These are phyloP conservation scores for Prunus mongolica DNA, from an alignment of 306 rosid species.

Conservation along the genomic window DNA sequence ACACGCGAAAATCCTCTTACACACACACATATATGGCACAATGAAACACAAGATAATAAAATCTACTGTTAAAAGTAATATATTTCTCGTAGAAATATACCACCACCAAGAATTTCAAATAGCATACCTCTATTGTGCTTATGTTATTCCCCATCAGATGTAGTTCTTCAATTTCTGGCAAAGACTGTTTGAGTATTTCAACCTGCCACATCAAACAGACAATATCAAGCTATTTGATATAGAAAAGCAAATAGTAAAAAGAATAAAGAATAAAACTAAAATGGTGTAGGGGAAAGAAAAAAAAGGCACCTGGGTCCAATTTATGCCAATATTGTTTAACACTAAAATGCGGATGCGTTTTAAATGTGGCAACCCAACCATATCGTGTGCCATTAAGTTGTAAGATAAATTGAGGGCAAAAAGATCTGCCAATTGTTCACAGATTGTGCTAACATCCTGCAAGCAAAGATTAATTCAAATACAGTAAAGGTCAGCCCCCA, in stretches of 20 bases:
- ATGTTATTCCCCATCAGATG: constrained; percentile 82
- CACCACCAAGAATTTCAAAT: constrained; percentile 18
- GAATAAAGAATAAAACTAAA: neutral
- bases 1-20: neutral
- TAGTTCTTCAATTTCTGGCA: constrained; percentile 78
- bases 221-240: constrained; percentile 20
- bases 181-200: constrained; percentile 56
- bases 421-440: constrained; percentile 70
- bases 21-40: neutral
- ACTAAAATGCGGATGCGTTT: constrained; percentile 61
- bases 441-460: constrained; percentile 80
- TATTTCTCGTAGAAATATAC: neutral
- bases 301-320: constrained; percentile 65
- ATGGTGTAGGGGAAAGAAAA: constrained; percentile 12
- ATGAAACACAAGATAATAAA: neutral
- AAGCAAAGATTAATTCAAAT: constrained; percentile 28
- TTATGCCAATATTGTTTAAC: constrained; percentile 63
- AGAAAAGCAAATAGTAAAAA: neutral
- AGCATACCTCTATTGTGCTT: constrained; percentile 59
- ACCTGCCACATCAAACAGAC: constrained; percentile 51
- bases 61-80: neutral
- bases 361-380: constrained; percentile 49
- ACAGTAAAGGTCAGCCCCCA: constrained; percentile 9
- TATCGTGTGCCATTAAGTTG: constrained; percentile 58
- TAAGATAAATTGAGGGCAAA: constrained; percentile 62